Conservation (phyloP, 768 basidiomycete genomes). For the Termitomyces bulborhizus region DNA sequence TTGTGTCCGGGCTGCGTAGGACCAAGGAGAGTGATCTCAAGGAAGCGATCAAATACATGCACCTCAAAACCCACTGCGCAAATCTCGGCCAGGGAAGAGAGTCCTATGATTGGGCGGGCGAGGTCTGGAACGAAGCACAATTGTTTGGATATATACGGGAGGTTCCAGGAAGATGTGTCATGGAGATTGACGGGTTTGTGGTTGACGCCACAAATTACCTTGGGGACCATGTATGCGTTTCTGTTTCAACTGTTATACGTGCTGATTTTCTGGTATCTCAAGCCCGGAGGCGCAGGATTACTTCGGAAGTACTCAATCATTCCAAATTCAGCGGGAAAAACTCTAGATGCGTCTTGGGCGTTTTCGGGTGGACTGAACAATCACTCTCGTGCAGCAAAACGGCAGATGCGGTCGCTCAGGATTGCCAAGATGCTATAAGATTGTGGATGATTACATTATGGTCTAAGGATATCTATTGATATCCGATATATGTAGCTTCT, state of each 20-base stretch:
- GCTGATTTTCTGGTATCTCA: neutral
- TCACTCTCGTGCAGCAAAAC: conserved; percentile 54
- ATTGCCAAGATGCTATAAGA: conserved; percentile 33
- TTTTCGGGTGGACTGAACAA: conserved; percentile 71
- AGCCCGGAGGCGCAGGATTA: neutral
- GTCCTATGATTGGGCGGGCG: neutral
- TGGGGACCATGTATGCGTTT: conserved; percentile 56
- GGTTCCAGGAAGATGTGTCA: conserved; percentile 34
- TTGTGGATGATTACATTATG: neutral
- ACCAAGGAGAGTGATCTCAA: neutral
- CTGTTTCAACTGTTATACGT: neutral
- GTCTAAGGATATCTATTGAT: neutral
- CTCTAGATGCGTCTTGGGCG: conserved; percentile 50
- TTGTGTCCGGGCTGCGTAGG: conserved; percentile 33
- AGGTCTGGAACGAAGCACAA: conserved; percentile 33
- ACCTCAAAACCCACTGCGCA: neutral
- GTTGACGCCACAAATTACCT: conserved; percentile 60
- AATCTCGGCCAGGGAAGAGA: neutral
- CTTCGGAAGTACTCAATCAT: neutral
- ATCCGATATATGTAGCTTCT: neutral
- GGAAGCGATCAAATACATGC: neutral
- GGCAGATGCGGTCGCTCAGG: conserved; percentile 40
- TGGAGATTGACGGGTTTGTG: conserved; percentile 55
- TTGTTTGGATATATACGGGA: conserved; percentile 25
- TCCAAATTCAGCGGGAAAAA: conserved; percentile 5